Evolutionary conservation across 306 rosid species (phyloP), one percentile per base, ranked within the genome.

Genomic region (Vigna hirtella): DNA sequence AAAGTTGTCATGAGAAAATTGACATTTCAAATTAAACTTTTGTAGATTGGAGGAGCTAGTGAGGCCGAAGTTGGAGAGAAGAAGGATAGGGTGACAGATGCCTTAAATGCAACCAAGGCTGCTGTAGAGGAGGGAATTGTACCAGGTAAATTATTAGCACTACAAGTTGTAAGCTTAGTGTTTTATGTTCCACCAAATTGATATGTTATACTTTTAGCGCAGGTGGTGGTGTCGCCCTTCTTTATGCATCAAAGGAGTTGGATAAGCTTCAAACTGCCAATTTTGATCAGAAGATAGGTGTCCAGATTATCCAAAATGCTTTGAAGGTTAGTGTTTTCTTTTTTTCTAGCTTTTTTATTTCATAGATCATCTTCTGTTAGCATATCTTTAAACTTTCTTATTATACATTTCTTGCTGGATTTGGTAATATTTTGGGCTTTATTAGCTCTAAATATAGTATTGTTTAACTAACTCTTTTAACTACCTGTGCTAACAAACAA

Each of bases 201-300:
- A 55, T 62, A 6, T 32, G 14, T 72, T 28, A 12, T 69, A 45
- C 52, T 55, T 20, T 55, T 26, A 64, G 45, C 12, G 3, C 78
- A 92, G 98, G 97, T 17, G 98, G 97, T 53, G 98, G 98, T 64
- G 92, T 89, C 76, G 98, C 98, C 13, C 98, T 95, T 84, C 96
- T 95, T 43, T 95, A 91, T 85, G 98, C 98, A 28, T 85, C 98
- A 20, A 92, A 88, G 77, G 97, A 91, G 79, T 84, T 95, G 80
- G 91, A 88, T 2, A 91, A 87, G 75, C 97, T 95, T 50, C 82
- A 69, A 58, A 92, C 98, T 42, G 93, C 97, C 16, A 95, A 95
- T 84, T 95, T 95, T 1, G 98, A 91, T 72, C 98, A 95, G 87
- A 95, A 90, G 91, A 92, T 87, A 58, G 98, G 98, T 2, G 97